These are phyloP conservation scores for Epithemia pelagica DNA, from an alignment of 108 stramenopile genomes.

Conservation along the genomic window DNA sequence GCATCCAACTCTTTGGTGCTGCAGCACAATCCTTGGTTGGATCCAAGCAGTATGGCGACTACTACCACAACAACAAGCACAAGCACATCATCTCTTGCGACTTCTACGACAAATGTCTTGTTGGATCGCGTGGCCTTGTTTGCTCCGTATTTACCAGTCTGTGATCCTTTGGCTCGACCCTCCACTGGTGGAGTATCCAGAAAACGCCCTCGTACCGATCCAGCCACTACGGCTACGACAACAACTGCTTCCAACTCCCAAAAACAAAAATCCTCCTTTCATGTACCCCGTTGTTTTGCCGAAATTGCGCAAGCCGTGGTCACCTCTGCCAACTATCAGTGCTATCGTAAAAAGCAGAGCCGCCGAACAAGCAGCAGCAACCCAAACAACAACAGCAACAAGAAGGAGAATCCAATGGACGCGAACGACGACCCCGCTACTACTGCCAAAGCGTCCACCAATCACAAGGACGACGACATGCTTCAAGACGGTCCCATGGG, in stretches of 20 bases:
- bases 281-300: slow-evolving; percentile 1
- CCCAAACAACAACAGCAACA: neutral
- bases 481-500: slow-evolving; percentile 56
- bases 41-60: slow-evolving; percentile 24
- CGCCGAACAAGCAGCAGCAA: neutral
- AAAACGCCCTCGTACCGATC: neutral
- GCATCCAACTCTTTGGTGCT: slow-evolving; percentile 13
- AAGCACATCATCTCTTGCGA: neutral
- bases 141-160: slow-evolving; percentile 28
- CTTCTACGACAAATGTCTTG: too few relatives aligned
- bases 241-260: neutral
- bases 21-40: slow-evolving; percentile 36
- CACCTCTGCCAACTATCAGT: neutral
- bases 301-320: neutral
- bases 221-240: neutral
- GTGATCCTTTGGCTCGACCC: slow-evolving; percentile 19
- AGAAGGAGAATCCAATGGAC: neutral
- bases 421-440: slow-evolving; percentile 1
- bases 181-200: neutral
- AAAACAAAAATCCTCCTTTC: neutral
- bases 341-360: slow-evolving; percentile 8
- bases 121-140: slow-evolving; percentile 50
- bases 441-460: slow-evolving; percentile 13
- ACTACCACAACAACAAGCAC: neutral
- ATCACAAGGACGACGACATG: neutral